Base-by-base conservation (phyloP, 179 eudicot species). In the Silene coronaria region DNA sequence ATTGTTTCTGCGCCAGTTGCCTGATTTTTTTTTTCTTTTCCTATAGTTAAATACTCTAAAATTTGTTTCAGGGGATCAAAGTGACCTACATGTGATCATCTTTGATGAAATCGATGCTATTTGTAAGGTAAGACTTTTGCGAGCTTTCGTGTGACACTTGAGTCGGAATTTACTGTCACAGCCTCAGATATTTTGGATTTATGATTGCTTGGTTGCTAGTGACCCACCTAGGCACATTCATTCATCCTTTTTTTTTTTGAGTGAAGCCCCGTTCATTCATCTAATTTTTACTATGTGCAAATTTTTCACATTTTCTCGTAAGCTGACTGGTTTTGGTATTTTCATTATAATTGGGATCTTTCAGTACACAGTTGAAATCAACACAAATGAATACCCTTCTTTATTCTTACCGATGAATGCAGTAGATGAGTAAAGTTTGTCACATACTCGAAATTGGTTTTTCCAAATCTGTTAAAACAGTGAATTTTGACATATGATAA, bases 91-190 rank as follows among this genome's bases (percentile, higher is more conserved):
- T 86, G 97, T 94, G 61, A 94, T 94, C 81, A 94, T 94, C 74
- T 94, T 94, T 76, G 98, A 94, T 85, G 98, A 94, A 86, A 88
- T 94, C 77, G 98, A 94, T 84, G 98, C 98, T 55, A 94, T 92
- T 79, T 94, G 98, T 82, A 94, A 94, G 97, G 97, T 89, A 85
- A 85, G 38, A 62, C 72, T 38, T 70, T 69, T 55, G 60, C 23
- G 26, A 34, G 58, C 76, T 51, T 58, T 24, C 21, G 1, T 17
- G 24, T 30, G n/a, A n/a, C 62, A 69, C 66, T 6, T 60, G 28
- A 19, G 30, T 78, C 8, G 55, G 55, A 67, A 36, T 67, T 36
- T 26, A 19, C 58, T 32, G 57, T 48, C 38, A 32, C 36, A 23
- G 14, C 30, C 46, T 66, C 30, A 62, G 53, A 21, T 5, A 32